Conservation (phyloP, 2,329 filamentous ascomycete species). For the Ceratocystis eucalypticola region DNA sequence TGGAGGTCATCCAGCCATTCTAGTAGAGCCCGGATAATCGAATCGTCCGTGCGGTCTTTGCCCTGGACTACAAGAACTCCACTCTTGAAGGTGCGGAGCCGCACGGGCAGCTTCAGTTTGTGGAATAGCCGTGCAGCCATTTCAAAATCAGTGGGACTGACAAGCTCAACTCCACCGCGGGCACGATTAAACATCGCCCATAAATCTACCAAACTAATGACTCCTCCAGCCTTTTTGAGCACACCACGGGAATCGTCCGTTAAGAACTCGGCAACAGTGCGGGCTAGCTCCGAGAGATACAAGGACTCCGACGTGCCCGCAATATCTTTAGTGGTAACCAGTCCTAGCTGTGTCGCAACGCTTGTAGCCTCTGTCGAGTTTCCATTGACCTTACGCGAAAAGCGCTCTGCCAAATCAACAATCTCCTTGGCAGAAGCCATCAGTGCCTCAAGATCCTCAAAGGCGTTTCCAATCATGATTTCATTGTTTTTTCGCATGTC, state of each 20-base stretch:
- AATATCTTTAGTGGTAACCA: slow-evolving; percentile 93
- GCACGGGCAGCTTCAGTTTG: slow-evolving; percentile 69
- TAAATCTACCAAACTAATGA: slow-evolving; percentile 77
- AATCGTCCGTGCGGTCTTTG: slow-evolving; percentile 77
- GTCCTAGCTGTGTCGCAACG: slow-evolving; percentile 54
- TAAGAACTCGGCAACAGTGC: slow-evolving; percentile 76
- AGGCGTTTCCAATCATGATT: slow-evolving; percentile 79
- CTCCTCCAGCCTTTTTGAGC: slow-evolving; percentile 66
- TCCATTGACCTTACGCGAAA: slow-evolving; percentile 54
- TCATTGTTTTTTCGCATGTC: slow-evolving; percentile 88
- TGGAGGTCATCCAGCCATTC: slow-evolving; percentile 67
- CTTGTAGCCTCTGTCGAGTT: slow-evolving; percentile 57
- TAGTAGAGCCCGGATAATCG: slow-evolving; percentile 64
- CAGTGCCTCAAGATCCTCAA: slow-evolving; percentile 88
- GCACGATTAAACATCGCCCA: slow-evolving; percentile 94
- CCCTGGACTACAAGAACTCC: slow-evolving; percentile 90
- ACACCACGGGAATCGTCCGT: slow-evolving; percentile 73
- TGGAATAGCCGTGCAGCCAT: slow-evolving; percentile 84
- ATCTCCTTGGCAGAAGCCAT: slow-evolving; percentile 98
- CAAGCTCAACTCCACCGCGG: slow-evolving; percentile 82
- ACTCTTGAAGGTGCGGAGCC: slow-evolving; percentile 77
- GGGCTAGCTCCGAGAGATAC: slow-evolving; percentile 75
- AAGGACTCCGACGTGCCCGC: slow-evolving; percentile 67
- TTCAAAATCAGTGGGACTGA: slow-evolving; percentile 82
- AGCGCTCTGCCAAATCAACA: slow-evolving; percentile 78